Conservation (phyloP, 2,329 filamentous ascomycete genomes). For the Cercospora brassicicola region DNA sequence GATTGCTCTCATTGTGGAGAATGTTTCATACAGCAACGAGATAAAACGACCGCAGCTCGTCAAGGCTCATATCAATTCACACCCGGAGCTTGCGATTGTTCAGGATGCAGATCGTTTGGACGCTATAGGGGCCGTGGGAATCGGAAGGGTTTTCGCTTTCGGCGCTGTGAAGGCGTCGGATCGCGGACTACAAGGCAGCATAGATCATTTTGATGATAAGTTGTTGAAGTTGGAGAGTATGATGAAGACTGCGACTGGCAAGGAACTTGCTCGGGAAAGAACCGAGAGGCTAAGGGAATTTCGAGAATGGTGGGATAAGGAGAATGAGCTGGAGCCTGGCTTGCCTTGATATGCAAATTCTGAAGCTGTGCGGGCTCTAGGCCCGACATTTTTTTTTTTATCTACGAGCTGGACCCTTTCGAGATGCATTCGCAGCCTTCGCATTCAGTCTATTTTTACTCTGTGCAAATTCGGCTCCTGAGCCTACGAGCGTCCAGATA, state of each 20-base stretch:
- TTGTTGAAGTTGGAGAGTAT: conserved; percentile 62
- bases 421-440: neutral
- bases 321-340: conserved; percentile 31
- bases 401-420: neutral
- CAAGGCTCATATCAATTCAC: conserved; percentile 58
- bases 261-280: conserved; percentile 50
- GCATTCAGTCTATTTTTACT: neutral
- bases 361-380: neutral
- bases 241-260: conserved; percentile 61
- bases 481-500: neutral
- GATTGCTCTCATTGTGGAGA: conserved; percentile 70
- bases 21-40: conserved; percentile 78
- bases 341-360: neutral
- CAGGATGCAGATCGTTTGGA: conserved; percentile 94
- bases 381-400: neutral
- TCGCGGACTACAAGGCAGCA: conserved; percentile 60
- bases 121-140: conserved; percentile 81
- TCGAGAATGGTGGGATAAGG: conserved; percentile 57
- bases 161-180: conserved; percentile 61
- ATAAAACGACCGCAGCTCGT: conserved; percentile 63
- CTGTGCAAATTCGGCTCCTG: neutral
- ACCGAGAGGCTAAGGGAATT: conserved; percentile 53
- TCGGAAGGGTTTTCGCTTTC: conserved; percentile 76
- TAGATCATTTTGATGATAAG: conserved; percentile 77
- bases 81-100: conserved; percentile 79